Base-by-base conservation (phyloP, 1,284 basidiomycete species). In the Pyrrhoderma lamaoense region DNA sequence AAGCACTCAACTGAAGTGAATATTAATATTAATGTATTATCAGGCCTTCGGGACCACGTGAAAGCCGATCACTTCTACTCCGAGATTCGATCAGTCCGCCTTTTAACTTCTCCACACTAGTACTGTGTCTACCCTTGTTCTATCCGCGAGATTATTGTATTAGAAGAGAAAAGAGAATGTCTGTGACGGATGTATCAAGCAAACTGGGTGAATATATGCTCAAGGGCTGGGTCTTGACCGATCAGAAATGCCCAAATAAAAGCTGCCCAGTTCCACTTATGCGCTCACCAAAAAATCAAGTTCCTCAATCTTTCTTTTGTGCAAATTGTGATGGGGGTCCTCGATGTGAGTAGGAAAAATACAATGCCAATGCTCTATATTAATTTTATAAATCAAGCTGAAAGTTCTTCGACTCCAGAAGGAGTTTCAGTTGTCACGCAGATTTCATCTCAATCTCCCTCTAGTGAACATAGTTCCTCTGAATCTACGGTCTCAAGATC, bases 211-310 rank as follows among this genome's bases (percentile, higher is more conserved):
- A 83, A 58, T 84, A 79, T 56, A 80, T 90, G 77, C 70, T 88
- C 56, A 80, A 78, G 62, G 86, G 87, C 57, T 89, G 86, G 86
- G 86, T 85, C 57, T 52, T 87, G 53, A 88, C 85, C 16, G 80
- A 89, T 60, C 65, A 67, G 35, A 69, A 74, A 27, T 89, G 87
- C 65, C 64, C 73, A 34, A 76, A 63, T 18, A 59, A 64, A n/a
- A 67, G 69, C 23, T 88, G 86, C 60, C 58, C 69, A 52, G 71
- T 82, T 16, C 87, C 85, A 8, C 65, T 88, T 21, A 67, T 89
- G 71, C 76, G 80, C 57, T 83, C 85, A 19, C 83, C 85, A 0
- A 70, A 68, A 36, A 73, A 70, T 40, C 68, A 60, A 50, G 63
- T 65, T n/a, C 75, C 78, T 11, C 60, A 68, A 4, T 60, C 66